Percentiles rank a stretch among this genome's conserved stretches.
phyloP scores from a whole-genome alignment of 2,329 filamentous ascomycete genomes.

The Monosporascus sp. region DNA sequence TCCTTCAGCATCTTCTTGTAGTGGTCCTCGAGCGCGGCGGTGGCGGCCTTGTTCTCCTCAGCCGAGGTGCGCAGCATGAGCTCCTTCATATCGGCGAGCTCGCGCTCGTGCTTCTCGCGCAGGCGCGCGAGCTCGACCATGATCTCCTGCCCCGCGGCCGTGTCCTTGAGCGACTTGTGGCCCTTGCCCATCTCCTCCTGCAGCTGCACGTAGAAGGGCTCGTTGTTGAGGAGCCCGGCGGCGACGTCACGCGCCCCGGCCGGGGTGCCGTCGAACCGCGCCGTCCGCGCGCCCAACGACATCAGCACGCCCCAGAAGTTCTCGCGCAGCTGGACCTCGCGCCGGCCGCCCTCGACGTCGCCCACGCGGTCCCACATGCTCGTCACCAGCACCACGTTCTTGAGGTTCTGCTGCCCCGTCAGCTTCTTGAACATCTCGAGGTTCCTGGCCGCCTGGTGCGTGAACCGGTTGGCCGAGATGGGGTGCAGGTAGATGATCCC shows the following conservation, averaged over 20 bases:
- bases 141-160: constrained; percentile 44
- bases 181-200: constrained; percentile 62
- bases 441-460: constrained; percentile 33
- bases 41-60: constrained; percentile 17
- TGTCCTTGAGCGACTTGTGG: constrained; percentile 44
- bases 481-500: constrained; percentile 43
- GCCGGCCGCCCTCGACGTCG: constrained; percentile 13
- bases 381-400: constrained; percentile 36
- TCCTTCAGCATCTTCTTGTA: constrained; percentile 18
- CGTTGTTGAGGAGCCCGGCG: constrained; percentile 44
- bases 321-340: constrained; percentile 26
- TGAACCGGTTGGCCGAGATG: constrained; percentile 37
- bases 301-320: constrained; percentile 35
- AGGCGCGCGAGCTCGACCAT: constrained; percentile 52
- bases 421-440: constrained; percentile 40
- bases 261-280: constrained; percentile 17
- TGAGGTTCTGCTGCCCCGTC: constrained; percentile 33
- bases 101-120: constrained; percentile 53
- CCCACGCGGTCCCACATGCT: constrained; percentile 37
- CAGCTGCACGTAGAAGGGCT: constrained; percentile 61
- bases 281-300: constrained; percentile 23
- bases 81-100: constrained; percentile 53
- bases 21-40: constrained; percentile 21
- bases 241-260: constrained; percentile 18
- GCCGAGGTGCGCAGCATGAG: constrained; percentile 18